Evolutionary conservation across 768 basidiomycete species (phyloP), one percentile per base, ranked within the genome.

Genomic region (Chlorophyllum brunneum): DNA sequence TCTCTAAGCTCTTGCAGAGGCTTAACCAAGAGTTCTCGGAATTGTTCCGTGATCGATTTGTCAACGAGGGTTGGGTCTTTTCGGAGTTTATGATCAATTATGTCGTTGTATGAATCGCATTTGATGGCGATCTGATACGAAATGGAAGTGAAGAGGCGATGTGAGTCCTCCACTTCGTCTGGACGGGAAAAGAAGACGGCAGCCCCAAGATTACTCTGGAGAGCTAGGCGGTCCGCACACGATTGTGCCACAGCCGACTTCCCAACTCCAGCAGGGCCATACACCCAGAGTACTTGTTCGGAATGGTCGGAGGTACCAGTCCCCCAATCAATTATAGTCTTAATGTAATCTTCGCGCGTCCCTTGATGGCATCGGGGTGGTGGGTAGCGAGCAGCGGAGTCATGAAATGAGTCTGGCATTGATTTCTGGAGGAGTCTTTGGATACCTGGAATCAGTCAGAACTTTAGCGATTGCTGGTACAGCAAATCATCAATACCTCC

Each of bases 241-340:
- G 39, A 30, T 33, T 56, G 55, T 10, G 49, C 49, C 7, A 56
- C 45, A 11, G 55, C 49, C 9, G 55, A 46, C 20, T 56, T 56
- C 18, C 49, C 55, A 23, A 47, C 39, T 26, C 54, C 54, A 4
- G 39, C 45, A 11, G 27, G 41, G 6, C 54, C 54, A 34, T 26
- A 4, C 33, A 54, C 27, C 54, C 54, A 54, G 7, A 43, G 23
- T 1, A 54, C 42, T 2, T 36, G 37, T 15, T 40, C 26, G 13
- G 13, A 3, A 22, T 37, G 24, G 9, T 27, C 15, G 1, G 38
- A 30, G 11, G 31, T n/a, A 0, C 46, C 46, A 15, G 24, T 11
- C 3, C 18, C 46, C 46, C 34, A 47, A n/a, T 7, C 38, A 13
- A 9, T 18, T 15, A 50, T 29, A 5, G 24, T 10, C 6, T 29